phyloP scores from a whole-genome alignment of 768 basidiomycete genomes.

The Chiua virens region DNA sequence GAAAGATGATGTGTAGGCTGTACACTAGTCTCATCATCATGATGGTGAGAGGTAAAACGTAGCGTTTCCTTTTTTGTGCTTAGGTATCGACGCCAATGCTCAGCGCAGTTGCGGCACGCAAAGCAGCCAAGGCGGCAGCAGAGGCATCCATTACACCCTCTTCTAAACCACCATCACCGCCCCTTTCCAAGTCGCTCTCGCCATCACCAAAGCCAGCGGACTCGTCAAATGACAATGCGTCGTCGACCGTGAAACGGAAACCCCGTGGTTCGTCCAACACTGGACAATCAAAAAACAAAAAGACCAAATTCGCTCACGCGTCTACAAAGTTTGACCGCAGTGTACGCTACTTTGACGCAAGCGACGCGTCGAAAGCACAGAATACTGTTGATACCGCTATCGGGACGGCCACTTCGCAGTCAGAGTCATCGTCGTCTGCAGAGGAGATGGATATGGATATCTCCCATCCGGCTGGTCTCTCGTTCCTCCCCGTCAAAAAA shows the following conservation, averaged over 20 bases:
- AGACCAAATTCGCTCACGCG: constrained; percentile 27
- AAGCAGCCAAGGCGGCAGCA: constrained; percentile 47
- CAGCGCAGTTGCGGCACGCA: constrained; percentile 72
- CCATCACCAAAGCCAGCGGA: constrained; percentile 8
- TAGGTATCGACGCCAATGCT: constrained; percentile 45
- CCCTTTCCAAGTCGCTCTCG: constrained; percentile 5
- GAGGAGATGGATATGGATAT: constrained; percentile 27
- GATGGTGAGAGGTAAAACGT: too few species aligned
- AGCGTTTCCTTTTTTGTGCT: constrained; percentile 5
- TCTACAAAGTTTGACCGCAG: constrained; percentile 20
- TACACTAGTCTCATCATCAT: too few species aligned
- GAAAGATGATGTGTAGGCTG: too few species aligned
- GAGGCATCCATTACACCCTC: constrained; percentile 10
- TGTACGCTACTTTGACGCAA: constrained; percentile 35
- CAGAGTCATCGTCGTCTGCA: constrained; percentile 24
- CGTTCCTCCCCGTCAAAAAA: constrained; percentile 16
- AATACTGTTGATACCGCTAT: constrained; percentile 30
- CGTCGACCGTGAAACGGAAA: constrained; percentile 45
- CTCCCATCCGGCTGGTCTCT: constrained; percentile 9
- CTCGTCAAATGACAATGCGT: constrained; percentile 19
- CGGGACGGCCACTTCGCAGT: constrained; percentile 34
- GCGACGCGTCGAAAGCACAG: constrained; percentile 35
- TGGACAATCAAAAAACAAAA: constrained; percentile 28
- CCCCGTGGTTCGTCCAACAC: constrained; percentile 26
- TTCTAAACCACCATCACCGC: constrained; percentile 11